Base-by-base conservation (phyloP, 805 yeast genomes). In the Candida sakaeoensis region DNA sequence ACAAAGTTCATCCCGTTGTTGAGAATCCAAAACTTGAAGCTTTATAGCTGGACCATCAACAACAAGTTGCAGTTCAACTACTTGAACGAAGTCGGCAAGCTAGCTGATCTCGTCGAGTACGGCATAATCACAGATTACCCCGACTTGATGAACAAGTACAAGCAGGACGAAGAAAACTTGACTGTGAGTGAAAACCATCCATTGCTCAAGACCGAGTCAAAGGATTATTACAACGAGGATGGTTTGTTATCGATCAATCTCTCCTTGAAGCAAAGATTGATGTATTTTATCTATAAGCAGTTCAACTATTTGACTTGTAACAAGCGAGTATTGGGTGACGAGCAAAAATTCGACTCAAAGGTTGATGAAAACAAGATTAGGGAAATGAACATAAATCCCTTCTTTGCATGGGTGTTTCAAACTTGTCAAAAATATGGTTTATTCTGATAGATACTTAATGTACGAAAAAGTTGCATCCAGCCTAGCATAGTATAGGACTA, bases 1-100 rank as follows among this genome's bases (percentile, higher is more conserved):
- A 54, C 57, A 15, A 52, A 53, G 32, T 68, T 68, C 46, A 43
- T 68, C 39, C 74, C 74, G 0, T 49, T 63, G n/a, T 44, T 57
- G 18, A 56, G 55, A 42, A 40, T 44, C 8, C 63, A 68, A 37
- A 46, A 60, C 41, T 47, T 66, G 48, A 55, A 54, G 36, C 49
- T 68, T 27, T 65, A 51, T 40, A 52, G 63, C 14, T 68, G 73
- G 74, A 68, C 74, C 8, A 48, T 68, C 33, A 68, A 68, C 45
- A 61, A 44, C 28, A 39, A 35, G n/a, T 43, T 42, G n/a, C 73
- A 68, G 43, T 61, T 51, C 33, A 60, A 63, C 23, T 65, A 65
- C 48, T 55, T 67, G 33, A 37, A 36, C 15, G 49, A 45, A 13
- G 38, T 67, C 13, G 61, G 68, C 26, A 41, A 40, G 32, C 28